These are phyloP conservation scores for Fusarium sp. DNA, from an alignment of 2,329 filamentous ascomycete genomes.

Conservation along the genomic window DNA sequence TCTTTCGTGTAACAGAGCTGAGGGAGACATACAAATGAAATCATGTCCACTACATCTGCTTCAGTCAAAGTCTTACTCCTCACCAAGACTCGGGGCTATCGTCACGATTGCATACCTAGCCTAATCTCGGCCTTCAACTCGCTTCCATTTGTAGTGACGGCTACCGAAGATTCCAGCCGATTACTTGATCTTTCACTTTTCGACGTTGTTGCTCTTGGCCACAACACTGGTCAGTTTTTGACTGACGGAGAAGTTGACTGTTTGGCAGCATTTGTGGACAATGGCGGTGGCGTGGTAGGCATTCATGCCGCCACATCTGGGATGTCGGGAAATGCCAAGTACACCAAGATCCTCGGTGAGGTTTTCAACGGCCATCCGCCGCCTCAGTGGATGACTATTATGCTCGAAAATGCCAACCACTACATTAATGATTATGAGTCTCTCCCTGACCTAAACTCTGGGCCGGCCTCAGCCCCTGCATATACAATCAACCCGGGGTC, in stretches of 20 bases:
- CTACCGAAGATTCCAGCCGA: conserved; percentile 20
- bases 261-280: not conserved
- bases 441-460: not conserved
- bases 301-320: conserved; percentile 30
- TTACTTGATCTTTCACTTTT: conserved; percentile 6
- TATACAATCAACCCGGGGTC: not conserved
- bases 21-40: accelerated
- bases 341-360: conserved; percentile 26
- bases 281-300: conserved; percentile 32
- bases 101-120: conserved; percentile 27
- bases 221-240: conserved; percentile 25
- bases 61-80: conserved; percentile 21
- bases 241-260: not conserved
- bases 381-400: conserved; percentile 24
- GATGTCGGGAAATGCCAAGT: not conserved
- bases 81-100: conserved; percentile 31
- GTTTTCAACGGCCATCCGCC: conserved; percentile 23
- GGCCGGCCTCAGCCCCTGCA: not conserved
- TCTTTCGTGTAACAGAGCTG: too few species aligned
- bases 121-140: conserved; percentile 14
- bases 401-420: not conserved
- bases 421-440: not conserved
- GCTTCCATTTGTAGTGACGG: conserved; percentile 6
- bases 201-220: conserved; percentile 19
- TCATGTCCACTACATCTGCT: not conserved